Evolutionary conservation across 2,329 filamentous ascomycete genomes (phyloP).

Genomic region (Talaromyces sp.): DNA sequence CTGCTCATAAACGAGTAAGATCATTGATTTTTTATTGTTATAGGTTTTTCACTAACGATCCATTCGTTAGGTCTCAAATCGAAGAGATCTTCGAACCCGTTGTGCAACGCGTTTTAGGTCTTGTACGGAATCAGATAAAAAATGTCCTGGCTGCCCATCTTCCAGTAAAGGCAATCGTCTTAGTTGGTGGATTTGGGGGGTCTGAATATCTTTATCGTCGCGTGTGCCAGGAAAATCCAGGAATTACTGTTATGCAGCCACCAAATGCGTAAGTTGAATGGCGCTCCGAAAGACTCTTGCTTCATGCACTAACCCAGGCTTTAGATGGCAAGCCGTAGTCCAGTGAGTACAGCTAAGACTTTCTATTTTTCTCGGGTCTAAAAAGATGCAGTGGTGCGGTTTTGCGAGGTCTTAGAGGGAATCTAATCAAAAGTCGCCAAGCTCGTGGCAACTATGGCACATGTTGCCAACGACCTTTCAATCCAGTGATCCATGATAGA

Average conservation of each 20-base stretch:
- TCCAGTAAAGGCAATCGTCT: slow-evolving; percentile 24
- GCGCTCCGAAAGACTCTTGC: too few relatives aligned
- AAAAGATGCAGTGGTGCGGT: slow-evolving; percentile 20
- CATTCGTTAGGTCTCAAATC: slow-evolving; percentile 17
- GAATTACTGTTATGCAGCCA: slow-evolving; percentile 30
- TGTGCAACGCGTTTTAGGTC: slow-evolving; percentile 19
- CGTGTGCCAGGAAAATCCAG: slow-evolving; percentile 19
- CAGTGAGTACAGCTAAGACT: slow-evolving; percentile 14
- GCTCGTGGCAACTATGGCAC: slow-evolving; percentile 20
- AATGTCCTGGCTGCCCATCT: slow-evolving; percentile 4
- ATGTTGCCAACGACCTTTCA: accelerated
- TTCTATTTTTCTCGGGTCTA: not conserved
- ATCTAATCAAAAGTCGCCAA: slow-evolving; percentile 18
- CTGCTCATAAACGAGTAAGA: slow-evolving; percentile 17
- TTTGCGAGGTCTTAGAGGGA: slow-evolving; percentile 19
- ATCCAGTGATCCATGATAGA: not conserved
- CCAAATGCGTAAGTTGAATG: slow-evolving; percentile 20
- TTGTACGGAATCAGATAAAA: slow-evolving; percentile 20
- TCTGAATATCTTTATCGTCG: slow-evolving; percentile 32
- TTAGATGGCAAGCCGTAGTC: slow-evolving; percentile 24
- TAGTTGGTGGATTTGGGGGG: slow-evolving; percentile 37
- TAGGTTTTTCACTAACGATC: not conserved
- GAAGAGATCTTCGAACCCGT: slow-evolving; percentile 26
- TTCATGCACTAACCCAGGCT: not conserved
- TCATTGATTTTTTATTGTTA: not conserved